Conservation (phyloP, 139 green algal genomes). For the Pleodorina starrii region DNA sequence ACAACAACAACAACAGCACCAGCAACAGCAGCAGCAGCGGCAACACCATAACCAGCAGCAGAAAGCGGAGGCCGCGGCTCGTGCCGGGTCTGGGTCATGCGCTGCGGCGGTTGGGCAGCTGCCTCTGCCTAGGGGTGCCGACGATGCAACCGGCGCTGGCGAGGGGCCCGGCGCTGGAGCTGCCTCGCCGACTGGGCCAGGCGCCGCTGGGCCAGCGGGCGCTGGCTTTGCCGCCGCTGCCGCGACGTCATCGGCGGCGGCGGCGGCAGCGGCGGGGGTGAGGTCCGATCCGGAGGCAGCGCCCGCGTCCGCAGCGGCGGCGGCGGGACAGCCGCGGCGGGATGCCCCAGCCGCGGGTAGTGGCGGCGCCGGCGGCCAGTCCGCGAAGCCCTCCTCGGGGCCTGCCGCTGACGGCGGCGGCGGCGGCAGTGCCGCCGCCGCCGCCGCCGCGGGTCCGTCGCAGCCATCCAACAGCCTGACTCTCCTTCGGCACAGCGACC, state of each 20-base stretch:
- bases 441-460: too few relatives aligned
- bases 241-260: background rate
- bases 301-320: background rate
- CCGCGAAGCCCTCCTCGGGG: background rate
- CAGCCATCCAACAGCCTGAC: background rate
- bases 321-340: background rate
- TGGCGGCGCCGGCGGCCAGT: background rate
- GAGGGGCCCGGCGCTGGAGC: background rate
- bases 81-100: background rate
- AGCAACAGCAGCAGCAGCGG: background rate
- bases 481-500: conserved; percentile 38
- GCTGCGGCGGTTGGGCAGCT: too few relatives aligned
- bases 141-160: background rate
- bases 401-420: background rate
- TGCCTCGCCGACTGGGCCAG: too few relatives aligned
- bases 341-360: background rate
- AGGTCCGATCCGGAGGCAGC: background rate
- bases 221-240: too few relatives aligned
- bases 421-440: background rate
- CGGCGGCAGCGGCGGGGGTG: background rate
- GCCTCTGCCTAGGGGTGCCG: too few relatives aligned
- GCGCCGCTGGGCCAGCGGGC: too few relatives aligned
- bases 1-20: background rate
- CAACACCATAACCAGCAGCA: background rate
- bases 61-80: background rate